Percentiles rank a stretch among this genome's conserved stretches.
phyloP scores from a whole-genome alignment of 2,329 filamentous ascomycete genomes.

The Penicillium sp. region DNA sequence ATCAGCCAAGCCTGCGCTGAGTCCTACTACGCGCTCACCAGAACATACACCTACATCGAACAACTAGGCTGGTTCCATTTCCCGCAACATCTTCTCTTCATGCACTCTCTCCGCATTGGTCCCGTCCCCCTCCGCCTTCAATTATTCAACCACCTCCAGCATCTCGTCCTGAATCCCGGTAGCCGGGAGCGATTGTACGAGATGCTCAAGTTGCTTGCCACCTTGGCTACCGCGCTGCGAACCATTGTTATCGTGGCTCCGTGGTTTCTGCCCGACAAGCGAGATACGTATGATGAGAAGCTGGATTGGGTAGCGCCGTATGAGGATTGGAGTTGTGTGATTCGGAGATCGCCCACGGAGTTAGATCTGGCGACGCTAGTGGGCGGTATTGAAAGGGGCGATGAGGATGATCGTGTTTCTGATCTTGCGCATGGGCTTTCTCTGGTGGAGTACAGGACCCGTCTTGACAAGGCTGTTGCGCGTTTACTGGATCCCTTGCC shows the following conservation, averaged over 20 bases:
- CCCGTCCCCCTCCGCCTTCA: neutral
- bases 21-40: neutral
- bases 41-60: neutral
- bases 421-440: neutral
- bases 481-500: neutral
- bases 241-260: neutral
- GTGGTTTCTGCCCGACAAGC: neutral
- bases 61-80: neutral
- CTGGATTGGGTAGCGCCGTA: neutral
- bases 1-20: neutral
- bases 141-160: neutral
- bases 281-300: neutral
- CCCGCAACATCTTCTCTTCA: neutral
- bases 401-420: neutral
- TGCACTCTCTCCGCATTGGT: neutral
- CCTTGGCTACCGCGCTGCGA: neutral
- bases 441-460: neutral
- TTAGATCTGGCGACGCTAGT: neutral
- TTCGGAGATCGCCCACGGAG: neutral
- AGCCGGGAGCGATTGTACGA: neutral
- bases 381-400: neutral
- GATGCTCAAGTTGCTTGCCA: neutral
- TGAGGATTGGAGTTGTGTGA: neutral
- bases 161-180: neutral
- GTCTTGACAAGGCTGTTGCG: neutral